These are phyloP conservation scores for Ceraceosorus guamensis DNA, from an alignment of 1,284 basidiomycete genomes.

Conservation along the genomic window DNA sequence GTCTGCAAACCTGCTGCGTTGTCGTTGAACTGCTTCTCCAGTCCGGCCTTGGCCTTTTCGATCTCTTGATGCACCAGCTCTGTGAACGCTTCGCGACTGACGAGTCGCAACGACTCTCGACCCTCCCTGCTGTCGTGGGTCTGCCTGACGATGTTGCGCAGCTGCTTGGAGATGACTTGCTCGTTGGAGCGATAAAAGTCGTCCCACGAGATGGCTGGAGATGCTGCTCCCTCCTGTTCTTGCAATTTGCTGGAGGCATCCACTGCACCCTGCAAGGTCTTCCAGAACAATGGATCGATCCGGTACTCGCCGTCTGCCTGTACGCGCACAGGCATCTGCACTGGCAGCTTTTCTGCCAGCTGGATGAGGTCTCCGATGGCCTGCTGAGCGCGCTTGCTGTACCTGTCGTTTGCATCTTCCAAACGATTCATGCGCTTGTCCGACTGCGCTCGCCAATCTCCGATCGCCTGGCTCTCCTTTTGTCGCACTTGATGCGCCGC, in stretches of 20 bases:
- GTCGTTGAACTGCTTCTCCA: constrained; percentile 39
- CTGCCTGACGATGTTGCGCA: too few relatives aligned
- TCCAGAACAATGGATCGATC: neutral
- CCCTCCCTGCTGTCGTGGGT: too few relatives aligned
- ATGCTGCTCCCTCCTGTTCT: neutral
- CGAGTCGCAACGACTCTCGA: constrained; percentile 1
- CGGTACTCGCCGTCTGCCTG: neutral
- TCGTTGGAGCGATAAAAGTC: neutral
- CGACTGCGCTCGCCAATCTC: too few relatives aligned
- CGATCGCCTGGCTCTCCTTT: too few relatives aligned
- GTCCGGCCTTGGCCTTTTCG: constrained; percentile 35
- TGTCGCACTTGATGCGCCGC: too few relatives aligned
- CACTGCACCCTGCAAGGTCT: neutral
- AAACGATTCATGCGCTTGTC: too few relatives aligned
- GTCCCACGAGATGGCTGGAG: neutral
- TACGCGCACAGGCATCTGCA: neutral
- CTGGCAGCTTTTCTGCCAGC: neutral
- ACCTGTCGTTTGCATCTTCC: too few relatives aligned
- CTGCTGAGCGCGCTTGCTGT: too few relatives aligned
- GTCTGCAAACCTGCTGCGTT: constrained; percentile 24
- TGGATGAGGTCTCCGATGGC: too few relatives aligned
- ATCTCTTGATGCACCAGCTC: constrained; percentile 42
- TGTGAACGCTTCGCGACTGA: constrained; percentile 40
- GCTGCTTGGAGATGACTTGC: neutral
- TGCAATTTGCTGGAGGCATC: neutral